Evolutionary conservation across 2,329 filamentous ascomycete species (phyloP).

Genomic region (Cladosporium sphaerospermum): DNA sequence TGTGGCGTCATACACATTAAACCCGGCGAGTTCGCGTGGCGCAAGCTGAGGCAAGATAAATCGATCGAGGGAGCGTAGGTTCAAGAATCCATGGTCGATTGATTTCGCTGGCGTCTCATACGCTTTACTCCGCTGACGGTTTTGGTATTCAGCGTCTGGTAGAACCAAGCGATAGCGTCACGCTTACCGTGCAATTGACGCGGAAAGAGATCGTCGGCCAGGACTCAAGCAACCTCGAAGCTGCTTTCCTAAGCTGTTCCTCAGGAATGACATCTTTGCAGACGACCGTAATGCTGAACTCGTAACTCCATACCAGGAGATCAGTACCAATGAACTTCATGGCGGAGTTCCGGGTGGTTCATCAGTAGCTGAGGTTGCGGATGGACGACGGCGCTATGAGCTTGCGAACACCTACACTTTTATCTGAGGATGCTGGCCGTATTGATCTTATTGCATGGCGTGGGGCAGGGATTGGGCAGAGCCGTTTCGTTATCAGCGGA

Average conservation of each 20-base stretch:
- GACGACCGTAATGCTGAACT: neutral
- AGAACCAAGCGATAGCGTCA: neutral
- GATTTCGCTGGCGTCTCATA: neutral
- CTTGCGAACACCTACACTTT: too few relatives aligned
- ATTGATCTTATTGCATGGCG: too few relatives aligned
- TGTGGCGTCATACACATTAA: neutral
- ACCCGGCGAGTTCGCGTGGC: neutral
- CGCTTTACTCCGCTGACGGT: neutral
- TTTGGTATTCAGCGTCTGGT: neutral
- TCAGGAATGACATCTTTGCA: neutral
- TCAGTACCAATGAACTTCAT: neutral
- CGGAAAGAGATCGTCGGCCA: neutral
- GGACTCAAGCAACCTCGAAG: neutral
- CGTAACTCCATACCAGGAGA: neutral
- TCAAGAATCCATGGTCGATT: neutral
- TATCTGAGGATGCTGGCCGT: too few relatives aligned
- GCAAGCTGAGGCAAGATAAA: neutral
- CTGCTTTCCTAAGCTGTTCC: neutral
- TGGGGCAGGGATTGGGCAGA: too few relatives aligned
- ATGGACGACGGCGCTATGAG: too few relatives aligned
- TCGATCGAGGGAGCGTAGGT: neutral
- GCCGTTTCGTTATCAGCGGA: too few relatives aligned
- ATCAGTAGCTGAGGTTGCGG: too few relatives aligned
- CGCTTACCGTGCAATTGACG: neutral
- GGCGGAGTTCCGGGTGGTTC: too few relatives aligned